phyloP scores from a whole-genome alignment of 495 filamentous ascomycete species.

The Penicillium paxilli region DNA sequence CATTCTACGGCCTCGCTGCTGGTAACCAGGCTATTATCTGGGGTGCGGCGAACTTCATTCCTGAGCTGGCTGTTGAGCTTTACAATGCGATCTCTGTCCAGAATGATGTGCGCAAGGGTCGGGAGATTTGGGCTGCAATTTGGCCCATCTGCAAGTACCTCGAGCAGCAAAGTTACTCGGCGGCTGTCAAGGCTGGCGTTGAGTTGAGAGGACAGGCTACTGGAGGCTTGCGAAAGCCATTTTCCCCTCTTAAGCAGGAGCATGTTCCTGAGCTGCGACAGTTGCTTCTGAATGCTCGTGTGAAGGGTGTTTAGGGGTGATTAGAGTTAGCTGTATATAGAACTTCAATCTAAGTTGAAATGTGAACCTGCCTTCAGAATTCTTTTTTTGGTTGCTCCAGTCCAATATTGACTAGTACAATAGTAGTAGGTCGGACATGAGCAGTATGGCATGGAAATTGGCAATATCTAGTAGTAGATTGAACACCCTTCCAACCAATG shows the following conservation, averaged over 20 bases:
- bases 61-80: conserved; percentile 34
- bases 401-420: no score
- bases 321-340: background rate
- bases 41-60: conserved; percentile 40
- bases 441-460: no score
- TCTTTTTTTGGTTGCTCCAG: no score
- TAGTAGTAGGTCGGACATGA: no score
- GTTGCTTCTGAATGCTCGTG: conserved; percentile 29
- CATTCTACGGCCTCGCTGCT: conserved; percentile 37
- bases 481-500: no score
- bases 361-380: no score
- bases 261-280: conserved; percentile 24
- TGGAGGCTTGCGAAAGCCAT: conserved; percentile 35
- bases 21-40: conserved; percentile 31
- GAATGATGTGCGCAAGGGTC: conserved; percentile 26
- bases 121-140: conserved; percentile 32
- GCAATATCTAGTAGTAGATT: no score
- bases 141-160: conserved; percentile 38
- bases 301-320: conserved; percentile 11
- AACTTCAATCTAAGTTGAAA: no score
- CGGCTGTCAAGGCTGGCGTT: conserved; percentile 34
- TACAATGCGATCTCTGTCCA: conserved; percentile 30
- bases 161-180: conserved; percentile 32
- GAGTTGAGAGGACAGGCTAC: conserved; percentile 33
- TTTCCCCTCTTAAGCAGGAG: conserved; percentile 26